phyloP scores from a whole-genome alignment of 768 basidiomycete genomes.

The Lentinula edodes region DNA sequence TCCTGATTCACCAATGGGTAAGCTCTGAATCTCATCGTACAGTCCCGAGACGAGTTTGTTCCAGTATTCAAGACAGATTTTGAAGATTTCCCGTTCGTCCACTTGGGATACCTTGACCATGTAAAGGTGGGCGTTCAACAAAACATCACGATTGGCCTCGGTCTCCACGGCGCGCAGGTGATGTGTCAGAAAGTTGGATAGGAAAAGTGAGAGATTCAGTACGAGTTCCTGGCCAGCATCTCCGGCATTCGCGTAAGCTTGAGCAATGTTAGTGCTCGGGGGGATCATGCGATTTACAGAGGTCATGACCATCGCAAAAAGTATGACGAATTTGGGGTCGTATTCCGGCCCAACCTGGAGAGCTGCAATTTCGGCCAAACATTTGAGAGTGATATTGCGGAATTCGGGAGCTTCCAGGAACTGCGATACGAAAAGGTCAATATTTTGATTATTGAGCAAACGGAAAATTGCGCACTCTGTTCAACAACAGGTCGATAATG shows the following conservation, averaged over 20 bases:
- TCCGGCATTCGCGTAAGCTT: constrained; percentile 83
- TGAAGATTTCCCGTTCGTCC: constrained; percentile 98
- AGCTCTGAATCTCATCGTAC: constrained; percentile 92
- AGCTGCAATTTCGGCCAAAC: constrained; percentile 92
- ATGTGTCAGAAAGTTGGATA: constrained; percentile 90
- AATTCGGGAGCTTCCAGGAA: constrained; percentile 97
- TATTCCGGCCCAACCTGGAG: constrained; percentile 95
- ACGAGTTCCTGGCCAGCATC: constrained; percentile 96
- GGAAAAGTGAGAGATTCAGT: constrained; percentile 95
- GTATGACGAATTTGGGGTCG: constrained; percentile 94
- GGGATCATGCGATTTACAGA: constrained; percentile 96
- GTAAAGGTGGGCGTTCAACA: constrained; percentile 95
- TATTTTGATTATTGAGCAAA: constrained; percentile 9
- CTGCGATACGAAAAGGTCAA: constrained; percentile 33
- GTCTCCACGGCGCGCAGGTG: constrained; percentile 95
- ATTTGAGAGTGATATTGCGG: constrained; percentile 95
- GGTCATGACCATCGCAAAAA: constrained; percentile 99
- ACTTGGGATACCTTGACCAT: constrained; percentile 98
- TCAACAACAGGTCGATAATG: constrained; percentile 89
- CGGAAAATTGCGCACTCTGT: constrained; percentile 57
- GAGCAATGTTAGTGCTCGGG: constrained; percentile 89
- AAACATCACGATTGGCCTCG: constrained; percentile 81
- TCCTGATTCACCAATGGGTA: constrained; percentile 84
- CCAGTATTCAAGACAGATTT: constrained; percentile 99
- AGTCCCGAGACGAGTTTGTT: constrained; percentile 91